Evolutionary conservation across 176 grass and related monocot genomes (phyloP), one percentile per base, ranked within the genome.

Genomic region (Avena eriantha): DNA sequence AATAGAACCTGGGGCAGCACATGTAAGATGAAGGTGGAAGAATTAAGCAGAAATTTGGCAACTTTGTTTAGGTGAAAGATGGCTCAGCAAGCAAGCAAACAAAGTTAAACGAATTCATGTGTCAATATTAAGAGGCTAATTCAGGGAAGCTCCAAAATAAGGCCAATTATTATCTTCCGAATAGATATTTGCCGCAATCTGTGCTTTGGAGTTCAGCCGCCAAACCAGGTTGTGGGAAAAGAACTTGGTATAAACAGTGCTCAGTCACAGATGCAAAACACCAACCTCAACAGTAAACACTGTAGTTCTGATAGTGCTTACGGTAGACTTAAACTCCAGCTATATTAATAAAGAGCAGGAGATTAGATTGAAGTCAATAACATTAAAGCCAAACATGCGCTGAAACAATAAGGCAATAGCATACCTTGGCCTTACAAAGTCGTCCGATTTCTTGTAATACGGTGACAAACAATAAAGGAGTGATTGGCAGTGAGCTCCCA

Each of bases 231-330:
- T 72, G 45, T 82, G 53, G 21, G 31, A 66, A 59, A 18, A 80
- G 1, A 69, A 71, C 43, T 82, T 51, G 15, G 21, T 45, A 82
- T 58, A 80, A 56, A 73, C 33, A 68, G 61, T 67, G 33, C 9
- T 23, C 59, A 36, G 29, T 23, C 53, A 72, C 21, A 81, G n/a
- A 81, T 47, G 69, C 34, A 63, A 82, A 61, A 80, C 36, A 84
- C 96, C 22, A 67, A 98, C 96, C 90, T 99, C 97, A 77, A 92
- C 88, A 82, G 89, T 94, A 90, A 94, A 94, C 47, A 89, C 94
- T 58, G 94, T 84, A 48, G 51, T 92, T 79, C 90, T 96, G 14
- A 53, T 80, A 84, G 65, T 85, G 82, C 84, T 88, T 67, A 90
- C 83, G 69, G 87, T 90, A 77, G 85, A 92, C 86, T 83, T 91